Evolutionary conservation across 139 green algal species (phyloP).

Genomic region (Ettlia oleoabundans): DNA sequence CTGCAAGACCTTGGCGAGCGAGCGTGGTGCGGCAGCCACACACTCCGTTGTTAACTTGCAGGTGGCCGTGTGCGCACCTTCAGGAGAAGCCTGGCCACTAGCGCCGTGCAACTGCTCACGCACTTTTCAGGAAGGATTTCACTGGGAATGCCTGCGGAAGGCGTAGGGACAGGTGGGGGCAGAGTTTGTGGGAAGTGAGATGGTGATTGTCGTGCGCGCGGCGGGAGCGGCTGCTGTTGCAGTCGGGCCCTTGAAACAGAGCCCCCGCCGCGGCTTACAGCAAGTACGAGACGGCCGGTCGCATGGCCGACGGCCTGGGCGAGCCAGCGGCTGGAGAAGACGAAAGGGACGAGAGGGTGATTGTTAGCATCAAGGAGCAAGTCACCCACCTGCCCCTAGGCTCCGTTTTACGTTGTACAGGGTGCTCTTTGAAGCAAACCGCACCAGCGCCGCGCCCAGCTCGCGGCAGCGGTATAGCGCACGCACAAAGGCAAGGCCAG

Average conservation of each 20-base stretch:
- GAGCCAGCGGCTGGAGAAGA: no score
- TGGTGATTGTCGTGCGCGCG: no score
- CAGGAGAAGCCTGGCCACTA: not conserved
- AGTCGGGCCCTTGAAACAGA: no score
- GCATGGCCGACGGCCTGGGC: no score
- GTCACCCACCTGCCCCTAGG: constrained; percentile 10
- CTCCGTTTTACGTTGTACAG: not conserved
- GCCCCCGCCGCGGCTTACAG: no score
- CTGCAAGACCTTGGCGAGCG: not conserved
- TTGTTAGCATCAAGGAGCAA: not conserved
- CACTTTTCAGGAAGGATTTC: not conserved
- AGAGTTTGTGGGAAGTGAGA: no score
- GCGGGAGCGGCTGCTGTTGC: no score
- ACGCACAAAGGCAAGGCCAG: constrained; percentile 10
- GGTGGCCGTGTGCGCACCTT: no score
- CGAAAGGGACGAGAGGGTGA: no score
- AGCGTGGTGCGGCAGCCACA: not conserved
- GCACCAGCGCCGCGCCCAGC: constrained; percentile 11
- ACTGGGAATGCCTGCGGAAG: not conserved
- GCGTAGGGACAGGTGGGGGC: not conserved
- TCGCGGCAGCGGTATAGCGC: constrained; percentile 23
- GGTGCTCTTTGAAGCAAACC: not conserved
- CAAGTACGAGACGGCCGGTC: no score
- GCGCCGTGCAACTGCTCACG: not conserved
- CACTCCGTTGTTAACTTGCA: no score